Evolutionary conservation across 2,329 filamentous ascomycete genomes (phyloP).

Genomic region (Cercospora beticola): DNA sequence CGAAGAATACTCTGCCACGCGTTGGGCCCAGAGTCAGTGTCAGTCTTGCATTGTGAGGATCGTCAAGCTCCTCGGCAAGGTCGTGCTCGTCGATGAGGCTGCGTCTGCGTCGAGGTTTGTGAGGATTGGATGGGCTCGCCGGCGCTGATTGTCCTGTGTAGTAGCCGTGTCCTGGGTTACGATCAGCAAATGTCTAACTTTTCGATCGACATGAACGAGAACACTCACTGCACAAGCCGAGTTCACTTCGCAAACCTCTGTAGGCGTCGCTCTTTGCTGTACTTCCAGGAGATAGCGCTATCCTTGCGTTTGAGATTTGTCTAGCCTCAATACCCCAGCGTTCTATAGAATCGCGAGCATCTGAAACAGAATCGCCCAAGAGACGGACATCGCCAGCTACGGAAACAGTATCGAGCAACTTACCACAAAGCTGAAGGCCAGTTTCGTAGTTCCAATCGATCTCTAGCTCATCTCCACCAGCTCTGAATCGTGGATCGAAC

Average conservation of each 20-base stretch:
- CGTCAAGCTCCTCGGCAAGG: slow-evolving; percentile 11
- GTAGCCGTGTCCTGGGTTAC: slow-evolving; percentile 17
- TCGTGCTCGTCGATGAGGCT: slow-evolving; percentile 33
- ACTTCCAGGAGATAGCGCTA: slow-evolving; percentile 32
- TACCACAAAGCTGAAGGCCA: slow-evolving; percentile 32
- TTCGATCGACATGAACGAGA: neutral
- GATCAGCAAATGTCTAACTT: neutral
- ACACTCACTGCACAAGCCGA: slow-evolving; percentile 10
- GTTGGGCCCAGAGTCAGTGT: slow-evolving; percentile 35
- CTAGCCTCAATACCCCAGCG: slow-evolving; percentile 33
- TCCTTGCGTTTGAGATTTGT: slow-evolving; percentile 25
- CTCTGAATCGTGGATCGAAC: slow-evolving; percentile 29
- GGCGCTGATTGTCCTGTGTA: slow-evolving; percentile 7
- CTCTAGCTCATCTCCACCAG: slow-evolving; percentile 29
- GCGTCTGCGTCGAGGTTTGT: slow-evolving; percentile 14
- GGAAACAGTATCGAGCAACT: slow-evolving; percentile 32
- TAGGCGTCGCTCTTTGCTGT: slow-evolving; percentile 32
- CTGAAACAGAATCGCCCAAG: neutral
- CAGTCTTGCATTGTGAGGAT: slow-evolving; percentile 27
- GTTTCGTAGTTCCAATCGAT: slow-evolving; percentile 33
- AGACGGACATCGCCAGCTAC: slow-evolving; percentile 20
- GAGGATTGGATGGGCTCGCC: neutral
- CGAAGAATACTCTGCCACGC: slow-evolving; percentile 32
- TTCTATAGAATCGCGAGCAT: neutral
- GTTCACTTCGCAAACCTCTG: slow-evolving; percentile 26